Percentiles rank a stretch among this genome's conserved stretches.
Conservation (phyloP, 345 rosid genomes). For the Eucalyptus grandis region DNA sequence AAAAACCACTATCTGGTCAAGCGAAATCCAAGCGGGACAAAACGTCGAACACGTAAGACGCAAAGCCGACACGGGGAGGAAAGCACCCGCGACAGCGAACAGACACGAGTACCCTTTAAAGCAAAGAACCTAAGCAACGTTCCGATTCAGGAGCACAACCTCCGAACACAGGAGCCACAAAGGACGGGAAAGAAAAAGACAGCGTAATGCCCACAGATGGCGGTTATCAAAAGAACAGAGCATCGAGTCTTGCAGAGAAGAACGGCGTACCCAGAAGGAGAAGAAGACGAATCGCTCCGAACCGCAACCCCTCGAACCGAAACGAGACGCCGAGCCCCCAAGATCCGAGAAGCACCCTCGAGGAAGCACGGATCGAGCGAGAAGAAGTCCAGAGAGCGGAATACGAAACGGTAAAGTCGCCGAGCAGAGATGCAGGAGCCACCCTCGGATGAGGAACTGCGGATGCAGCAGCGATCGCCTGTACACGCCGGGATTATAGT, state of each 20-base stretch:
- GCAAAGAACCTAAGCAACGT: neutral
- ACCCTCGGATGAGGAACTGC: no score
- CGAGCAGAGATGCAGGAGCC: no score
- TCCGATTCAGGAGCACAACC: neutral
- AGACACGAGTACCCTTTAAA: neutral
- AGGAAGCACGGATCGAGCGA: neutral
- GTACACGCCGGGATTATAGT: no score
- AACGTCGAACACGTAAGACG: neutral
- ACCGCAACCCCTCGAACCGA: neutral
- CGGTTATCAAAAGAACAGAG: neutral
- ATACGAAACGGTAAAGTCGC: no score
- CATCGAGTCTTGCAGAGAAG: neutral
- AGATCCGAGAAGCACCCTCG: neutral
- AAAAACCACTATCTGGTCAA: neutral
- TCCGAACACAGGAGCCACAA: neutral
- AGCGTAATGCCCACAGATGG: neutral
- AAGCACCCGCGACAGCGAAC: neutral
- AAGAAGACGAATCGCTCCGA: neutral
- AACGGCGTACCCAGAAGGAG: neutral
- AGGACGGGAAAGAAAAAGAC: neutral
- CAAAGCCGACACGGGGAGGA: neutral
- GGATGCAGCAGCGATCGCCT: no score
- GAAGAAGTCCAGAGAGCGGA: no score
- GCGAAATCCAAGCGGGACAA: neutral
- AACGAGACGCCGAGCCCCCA: neutral